A percentile compares a stretch with the other conserved stretches of the same genome.
These are phyloP conservation scores for Agaricus sinodeliciosus DNA, from an alignment of 768 basidiomycete species.

Conservation along the genomic window DNA sequence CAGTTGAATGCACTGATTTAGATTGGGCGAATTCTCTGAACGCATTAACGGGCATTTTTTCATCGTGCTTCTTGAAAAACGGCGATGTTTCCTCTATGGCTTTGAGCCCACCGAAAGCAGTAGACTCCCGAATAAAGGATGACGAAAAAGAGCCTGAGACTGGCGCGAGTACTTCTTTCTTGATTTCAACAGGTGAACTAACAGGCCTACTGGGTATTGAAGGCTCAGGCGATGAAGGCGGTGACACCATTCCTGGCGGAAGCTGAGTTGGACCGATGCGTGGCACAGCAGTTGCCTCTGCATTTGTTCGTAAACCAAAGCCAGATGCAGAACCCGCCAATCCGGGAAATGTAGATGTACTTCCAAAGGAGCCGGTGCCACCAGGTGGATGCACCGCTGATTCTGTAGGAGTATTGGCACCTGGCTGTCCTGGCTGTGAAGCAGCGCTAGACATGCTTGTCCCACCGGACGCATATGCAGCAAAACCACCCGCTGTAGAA, in stretches of 20 bases:
- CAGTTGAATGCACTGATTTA: conserved; percentile 9
- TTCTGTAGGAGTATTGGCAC: neutral
- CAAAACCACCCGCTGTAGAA: conserved; percentile 9
- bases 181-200: conserved; percentile 3
- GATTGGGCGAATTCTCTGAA: conserved; percentile 23
- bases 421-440: neutral
- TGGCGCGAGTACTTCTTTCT: neutral
- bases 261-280: neutral
- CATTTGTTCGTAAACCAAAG: neutral
- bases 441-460: conserved; percentile 9
- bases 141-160: conserved; percentile 9
- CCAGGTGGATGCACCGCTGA: neutral
- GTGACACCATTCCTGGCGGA: neutral
- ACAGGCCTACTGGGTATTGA: neutral
- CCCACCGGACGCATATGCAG: conserved; percentile 15
- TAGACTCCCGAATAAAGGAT: conserved; percentile 30
- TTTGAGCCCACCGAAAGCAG: conserved; percentile 44
- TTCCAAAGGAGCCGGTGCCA: neutral
- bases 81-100: conserved; percentile 40
- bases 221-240: conserved; percentile 7
- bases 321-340: neutral
- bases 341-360: neutral
- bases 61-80: conserved; percentile 39
- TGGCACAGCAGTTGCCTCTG: neutral
- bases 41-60: conserved; percentile 28